Conservation (phyloP, 306 rosid genomes). For the Castanospermum australe region DNA sequence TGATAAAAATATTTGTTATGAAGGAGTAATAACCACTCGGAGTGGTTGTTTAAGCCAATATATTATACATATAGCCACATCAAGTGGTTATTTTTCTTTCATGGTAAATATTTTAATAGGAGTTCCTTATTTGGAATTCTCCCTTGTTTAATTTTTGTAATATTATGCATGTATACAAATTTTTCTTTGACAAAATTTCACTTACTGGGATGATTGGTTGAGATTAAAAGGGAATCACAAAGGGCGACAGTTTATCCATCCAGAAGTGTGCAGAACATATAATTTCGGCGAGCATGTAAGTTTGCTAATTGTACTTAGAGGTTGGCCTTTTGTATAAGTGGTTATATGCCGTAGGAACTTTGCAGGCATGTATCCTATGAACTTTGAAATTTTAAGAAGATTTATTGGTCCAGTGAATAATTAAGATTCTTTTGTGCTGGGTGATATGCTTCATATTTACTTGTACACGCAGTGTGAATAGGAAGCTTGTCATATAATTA, state of each 20-base stretch:
- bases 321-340: not conserved
- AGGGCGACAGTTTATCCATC: conserved; percentile 93
- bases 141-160: conserved; percentile 22
- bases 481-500: not conserved
- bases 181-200: conserved; percentile 80
- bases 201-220: conserved; percentile 99
- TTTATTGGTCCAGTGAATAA: not conserved
- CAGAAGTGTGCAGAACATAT: conserved; percentile 97
- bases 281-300: conserved; percentile 96
- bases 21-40: not conserved
- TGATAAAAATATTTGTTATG: not conserved
- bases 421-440: not conserved
- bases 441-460: conserved; percentile 4
- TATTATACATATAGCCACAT: not conserved
- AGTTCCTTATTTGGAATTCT: not conserved
- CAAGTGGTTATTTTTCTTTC: not conserved
- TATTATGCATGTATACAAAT: conserved; percentile 15
- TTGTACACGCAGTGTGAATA: not conserved
- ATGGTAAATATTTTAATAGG: not conserved
- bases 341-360: not conserved
- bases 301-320: conserved; percentile 20
- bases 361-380: not conserved
- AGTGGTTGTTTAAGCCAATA: not conserved
- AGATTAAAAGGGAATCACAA: conserved; percentile 79
- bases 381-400: not conserved